Conservation (phyloP, 805 yeast genomes). For the Tetrapisispora nanseiensis region DNA sequence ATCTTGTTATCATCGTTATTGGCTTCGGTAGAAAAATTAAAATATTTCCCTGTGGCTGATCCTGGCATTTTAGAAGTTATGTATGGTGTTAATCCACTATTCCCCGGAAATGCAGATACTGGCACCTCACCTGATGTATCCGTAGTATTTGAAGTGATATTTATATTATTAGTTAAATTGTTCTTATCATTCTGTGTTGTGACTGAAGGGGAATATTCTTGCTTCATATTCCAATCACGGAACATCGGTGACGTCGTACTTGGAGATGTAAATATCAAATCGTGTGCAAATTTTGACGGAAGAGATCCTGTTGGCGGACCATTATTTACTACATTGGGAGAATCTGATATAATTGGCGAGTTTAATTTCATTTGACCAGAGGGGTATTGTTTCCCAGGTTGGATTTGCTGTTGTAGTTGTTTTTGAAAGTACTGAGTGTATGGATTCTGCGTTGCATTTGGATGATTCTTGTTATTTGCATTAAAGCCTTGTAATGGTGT, state of each 20-base stretch:
- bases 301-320: conserved; percentile 23
- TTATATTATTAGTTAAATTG: not conserved
- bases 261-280: conserved; percentile 27
- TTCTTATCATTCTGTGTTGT: not conserved
- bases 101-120: conserved; percentile 11
- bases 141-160: conserved; percentile 1
- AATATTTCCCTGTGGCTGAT: conserved; percentile 22
- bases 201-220: not conserved
- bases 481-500: conserved; percentile 24
- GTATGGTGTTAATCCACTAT: conserved; percentile 27
- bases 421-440: conserved; percentile 5
- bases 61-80: conserved; percentile 17
- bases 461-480: conserved; percentile 18
- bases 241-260: conserved; percentile 24
- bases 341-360: conserved; percentile 2
- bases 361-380: not conserved
- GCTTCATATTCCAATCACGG: conserved; percentile 24
- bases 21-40: conserved; percentile 22
- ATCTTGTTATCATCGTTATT: not conserved
- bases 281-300: conserved; percentile 29
- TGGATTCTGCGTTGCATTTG: conserved; percentile 3
- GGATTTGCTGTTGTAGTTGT: conserved; percentile 13
- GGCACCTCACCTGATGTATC: conserved; percentile 4
- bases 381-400: not conserved
- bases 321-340: not conserved